Evolutionary conservation across 768 basidiomycete species (phyloP).

Genomic region (Leucogyrophana mollusca): DNA sequence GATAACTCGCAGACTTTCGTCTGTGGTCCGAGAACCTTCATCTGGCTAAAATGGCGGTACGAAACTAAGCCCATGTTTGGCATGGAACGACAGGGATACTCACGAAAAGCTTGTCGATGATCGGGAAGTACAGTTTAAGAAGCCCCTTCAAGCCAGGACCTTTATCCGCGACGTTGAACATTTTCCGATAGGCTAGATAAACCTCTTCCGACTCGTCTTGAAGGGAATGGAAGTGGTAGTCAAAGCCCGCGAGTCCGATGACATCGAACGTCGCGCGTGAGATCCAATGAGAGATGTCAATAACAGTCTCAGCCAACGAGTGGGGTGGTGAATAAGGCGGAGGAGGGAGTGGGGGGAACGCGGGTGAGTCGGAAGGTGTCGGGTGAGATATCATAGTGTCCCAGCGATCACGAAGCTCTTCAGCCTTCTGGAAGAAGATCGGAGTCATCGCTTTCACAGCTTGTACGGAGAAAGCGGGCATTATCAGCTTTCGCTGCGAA

Average conservation of each 20-base stretch:
- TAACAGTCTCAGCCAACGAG: conserved; percentile 13
- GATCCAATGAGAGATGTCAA: conserved; percentile 60
- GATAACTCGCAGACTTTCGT: conserved; percentile 39
- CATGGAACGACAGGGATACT: conserved; percentile 13
- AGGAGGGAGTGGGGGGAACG: conserved; percentile 7
- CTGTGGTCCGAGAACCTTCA: conserved; percentile 36
- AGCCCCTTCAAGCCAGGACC: conserved; percentile 39
- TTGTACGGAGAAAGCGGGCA: conserved; percentile 48
- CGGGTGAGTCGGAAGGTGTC: not conserved
- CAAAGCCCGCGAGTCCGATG: conserved; percentile 58
- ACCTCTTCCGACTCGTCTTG: conserved; percentile 47
- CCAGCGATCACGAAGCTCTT: conserved; percentile 48
- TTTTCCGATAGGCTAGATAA: conserved; percentile 47
- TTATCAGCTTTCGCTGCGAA: conserved; percentile 42
- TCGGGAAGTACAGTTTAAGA: conserved; percentile 46
- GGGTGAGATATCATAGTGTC: conserved; percentile 24
- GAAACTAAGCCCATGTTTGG: not conserved
- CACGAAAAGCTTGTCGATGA: conserved; percentile 45
- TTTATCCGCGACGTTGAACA: conserved; percentile 50
- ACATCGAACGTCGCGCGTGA: conserved; percentile 63
- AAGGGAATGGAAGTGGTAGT: conserved; percentile 50
- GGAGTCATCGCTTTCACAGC: conserved; percentile 44
- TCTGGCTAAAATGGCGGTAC: conserved; percentile 36
- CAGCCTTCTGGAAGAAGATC: conserved; percentile 50
- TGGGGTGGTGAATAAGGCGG: conserved; percentile 3